phyloP scores from a whole-genome alignment of 108 stramenopile genomes.

The Aureococcus anophagefferens region DNA sequence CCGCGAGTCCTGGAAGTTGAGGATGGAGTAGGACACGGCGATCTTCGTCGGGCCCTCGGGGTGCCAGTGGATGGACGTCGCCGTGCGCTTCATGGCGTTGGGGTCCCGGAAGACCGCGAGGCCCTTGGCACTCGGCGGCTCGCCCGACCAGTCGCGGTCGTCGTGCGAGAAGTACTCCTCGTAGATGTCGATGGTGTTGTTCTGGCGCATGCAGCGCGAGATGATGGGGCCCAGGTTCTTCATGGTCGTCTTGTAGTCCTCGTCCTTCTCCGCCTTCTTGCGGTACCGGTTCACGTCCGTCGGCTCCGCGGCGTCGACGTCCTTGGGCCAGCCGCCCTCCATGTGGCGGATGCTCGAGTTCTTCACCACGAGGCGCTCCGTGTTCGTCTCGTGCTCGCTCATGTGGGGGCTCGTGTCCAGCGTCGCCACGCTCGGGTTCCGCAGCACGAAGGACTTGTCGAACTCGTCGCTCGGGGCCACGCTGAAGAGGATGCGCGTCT shows the following conservation, averaged over 20 bases:
- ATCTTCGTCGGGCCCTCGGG: slow-evolving; percentile 68
- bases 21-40: slow-evolving; percentile 68
- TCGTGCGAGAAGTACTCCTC: slow-evolving; percentile 57
- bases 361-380: slow-evolving; percentile 59
- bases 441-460: slow-evolving; percentile 28
- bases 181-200: slow-evolving; percentile 79
- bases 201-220: slow-evolving; percentile 69
- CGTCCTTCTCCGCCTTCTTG: slow-evolving; percentile 79
- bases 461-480: slow-evolving; percentile 42
- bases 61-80: slow-evolving; percentile 76
- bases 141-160: slow-evolving; percentile 55
- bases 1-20: slow-evolving; percentile 68
- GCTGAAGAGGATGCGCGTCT: slow-evolving; percentile 37
- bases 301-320: slow-evolving; percentile 73
- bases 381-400: slow-evolving; percentile 63
- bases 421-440: slow-evolving; percentile 22
- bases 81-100: slow-evolving; percentile 56
- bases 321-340: slow-evolving; percentile 85
- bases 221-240: slow-evolving; percentile 62
- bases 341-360: slow-evolving; percentile 59
- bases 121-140: slow-evolving; percentile 75
- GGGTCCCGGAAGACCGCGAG: slow-evolving; percentile 80
- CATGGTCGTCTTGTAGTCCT: slow-evolving; percentile 61
- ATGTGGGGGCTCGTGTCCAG: slow-evolving; percentile 34
- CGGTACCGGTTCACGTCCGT: slow-evolving; percentile 57